phyloP scores from a whole-genome alignment of 1,284 basidiomycete species.

The Tranzscheliella williamsii region DNA sequence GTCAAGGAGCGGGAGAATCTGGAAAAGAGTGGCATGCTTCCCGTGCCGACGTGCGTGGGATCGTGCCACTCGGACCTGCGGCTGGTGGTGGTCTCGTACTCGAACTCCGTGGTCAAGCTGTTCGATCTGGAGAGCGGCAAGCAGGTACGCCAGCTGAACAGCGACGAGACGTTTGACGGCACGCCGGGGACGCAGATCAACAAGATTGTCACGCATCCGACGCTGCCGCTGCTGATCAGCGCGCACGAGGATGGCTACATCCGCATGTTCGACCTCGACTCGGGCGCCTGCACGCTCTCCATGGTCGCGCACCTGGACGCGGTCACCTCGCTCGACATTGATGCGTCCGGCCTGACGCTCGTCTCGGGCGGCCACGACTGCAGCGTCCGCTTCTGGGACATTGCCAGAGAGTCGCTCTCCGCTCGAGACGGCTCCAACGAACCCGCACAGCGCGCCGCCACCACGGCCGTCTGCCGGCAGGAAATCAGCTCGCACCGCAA shows the following conservation, averaged over 20 bases:
- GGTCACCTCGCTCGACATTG: conserved; percentile 86
- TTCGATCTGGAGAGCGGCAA: conserved; percentile 85
- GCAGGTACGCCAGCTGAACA: conserved; percentile 72
- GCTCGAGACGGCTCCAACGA: conserved; percentile 2
- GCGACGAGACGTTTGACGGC: conserved; percentile 69
- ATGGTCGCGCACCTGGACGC: conserved; percentile 89
- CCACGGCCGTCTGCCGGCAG: conserved; percentile 72
- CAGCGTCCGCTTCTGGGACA: conserved; percentile 91
- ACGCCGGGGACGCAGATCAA: conserved; percentile 77
- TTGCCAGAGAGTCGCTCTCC: conserved; percentile 65
- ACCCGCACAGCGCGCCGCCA: conserved; percentile 63
- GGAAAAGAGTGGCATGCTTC: conserved; percentile 35
- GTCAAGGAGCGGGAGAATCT: conserved; percentile 62
- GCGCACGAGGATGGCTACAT: conserved; percentile 94
- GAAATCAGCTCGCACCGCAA: conserved; percentile 82
- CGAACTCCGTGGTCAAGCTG: conserved; percentile 84
- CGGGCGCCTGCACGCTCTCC: conserved; percentile 81
- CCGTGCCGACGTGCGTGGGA: conserved; percentile 80
- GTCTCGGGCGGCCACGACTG: conserved; percentile 92
- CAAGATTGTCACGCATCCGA: conserved; percentile 85
- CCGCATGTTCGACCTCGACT: conserved; percentile 80
- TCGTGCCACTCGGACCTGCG: conserved; percentile 66
- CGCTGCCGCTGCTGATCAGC: conserved; percentile 81
- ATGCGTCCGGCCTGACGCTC: conserved; percentile 80
- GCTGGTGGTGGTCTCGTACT: conserved; percentile 74